Conservation (phyloP, 257 asterid species). For the Avicennia marina region DNA sequence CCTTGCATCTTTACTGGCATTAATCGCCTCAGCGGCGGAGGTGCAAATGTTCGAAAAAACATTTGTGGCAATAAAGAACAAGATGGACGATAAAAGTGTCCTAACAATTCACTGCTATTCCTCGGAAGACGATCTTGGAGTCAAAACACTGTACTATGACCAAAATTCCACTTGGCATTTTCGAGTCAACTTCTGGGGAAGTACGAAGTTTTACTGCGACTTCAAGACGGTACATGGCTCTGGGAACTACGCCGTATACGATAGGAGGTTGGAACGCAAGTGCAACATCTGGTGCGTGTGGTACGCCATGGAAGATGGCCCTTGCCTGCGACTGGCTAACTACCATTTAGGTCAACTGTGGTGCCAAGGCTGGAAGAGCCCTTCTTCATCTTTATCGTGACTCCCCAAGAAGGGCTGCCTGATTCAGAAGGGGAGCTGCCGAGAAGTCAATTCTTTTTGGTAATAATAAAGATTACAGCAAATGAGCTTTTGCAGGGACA, state of each 20-base stretch:
- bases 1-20: too few species aligned
- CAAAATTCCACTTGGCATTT: neutral
- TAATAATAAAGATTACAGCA: too few species aligned
- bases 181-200: neutral
- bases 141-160: neutral
- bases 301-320: neutral
- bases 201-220: constrained; percentile 17
- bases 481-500: too few species aligned
- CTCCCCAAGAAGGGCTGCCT: too few species aligned
- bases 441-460: too few species aligned
- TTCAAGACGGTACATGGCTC: neutral
- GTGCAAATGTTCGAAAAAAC: neutral
- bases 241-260: constrained; percentile 16
- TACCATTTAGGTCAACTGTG: neutral
- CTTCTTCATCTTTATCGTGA: too few species aligned
- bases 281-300: constrained; percentile 1
- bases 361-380: constrained; percentile 21
- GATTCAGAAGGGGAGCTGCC: too few species aligned
- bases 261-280: neutral
- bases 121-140: constrained; percentile 5
- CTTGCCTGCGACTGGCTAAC: neutral
- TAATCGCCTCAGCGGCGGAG: too few species aligned
- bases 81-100: neutral
- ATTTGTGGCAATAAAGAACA: neutral
- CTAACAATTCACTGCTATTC: constrained; percentile 1